A percentile compares a stretch with the other conserved stretches of the same genome.
Evolutionary conservation across 2,329 filamentous ascomycete species (phyloP).

Genomic region (Incumbomyces delicatus): DNA sequence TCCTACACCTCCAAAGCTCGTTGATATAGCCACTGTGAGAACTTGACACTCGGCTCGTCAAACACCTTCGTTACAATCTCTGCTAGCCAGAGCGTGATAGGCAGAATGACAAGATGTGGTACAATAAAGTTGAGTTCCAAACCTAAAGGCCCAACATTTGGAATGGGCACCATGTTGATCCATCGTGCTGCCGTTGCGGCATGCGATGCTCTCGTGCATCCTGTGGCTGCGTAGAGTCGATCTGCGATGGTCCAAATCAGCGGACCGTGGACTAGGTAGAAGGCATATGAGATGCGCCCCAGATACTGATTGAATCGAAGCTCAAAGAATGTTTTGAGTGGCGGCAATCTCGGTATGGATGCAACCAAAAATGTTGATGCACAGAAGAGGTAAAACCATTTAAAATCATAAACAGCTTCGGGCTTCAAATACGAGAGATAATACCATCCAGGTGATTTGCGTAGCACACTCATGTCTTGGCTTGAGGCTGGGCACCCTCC

Average conservation of each 20-base stretch:
- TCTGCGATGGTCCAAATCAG: slow-evolving; percentile 48
- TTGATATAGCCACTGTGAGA: slow-evolving; percentile 49
- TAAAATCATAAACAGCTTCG: slow-evolving; percentile 55
- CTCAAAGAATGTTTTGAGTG: slow-evolving; percentile 42
- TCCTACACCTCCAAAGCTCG: slow-evolving; percentile 26
- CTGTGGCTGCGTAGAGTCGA: slow-evolving; percentile 52
- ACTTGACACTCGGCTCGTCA: slow-evolving; percentile 52
- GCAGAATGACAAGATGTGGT: slow-evolving; percentile 51
- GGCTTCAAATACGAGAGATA: slow-evolving; percentile 40
- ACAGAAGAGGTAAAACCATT: slow-evolving; percentile 60
- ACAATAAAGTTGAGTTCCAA: slow-evolving; percentile 51
- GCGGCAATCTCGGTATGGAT: slow-evolving; percentile 47
- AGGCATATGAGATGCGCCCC: slow-evolving; percentile 38
- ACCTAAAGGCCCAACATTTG: slow-evolving; percentile 48
- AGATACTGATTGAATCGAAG: slow-evolving; percentile 35
- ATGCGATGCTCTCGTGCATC: slow-evolving; percentile 44
- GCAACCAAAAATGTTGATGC: slow-evolving; percentile 49
- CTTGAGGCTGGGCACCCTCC: slow-evolving; percentile 51
- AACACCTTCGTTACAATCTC: slow-evolving; percentile 47
- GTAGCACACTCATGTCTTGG: slow-evolving; percentile 27
- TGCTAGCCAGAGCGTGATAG: slow-evolving; percentile 49
- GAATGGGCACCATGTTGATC: slow-evolving; percentile 47
- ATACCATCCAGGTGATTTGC: slow-evolving; percentile 15
- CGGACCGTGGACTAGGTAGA: slow-evolving; percentile 40
- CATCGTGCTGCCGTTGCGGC: slow-evolving; percentile 45